Base-by-base conservation (phyloP, 2,329 filamentous ascomycete genomes). In the Aspergillus ochraceoroseus region DNA sequence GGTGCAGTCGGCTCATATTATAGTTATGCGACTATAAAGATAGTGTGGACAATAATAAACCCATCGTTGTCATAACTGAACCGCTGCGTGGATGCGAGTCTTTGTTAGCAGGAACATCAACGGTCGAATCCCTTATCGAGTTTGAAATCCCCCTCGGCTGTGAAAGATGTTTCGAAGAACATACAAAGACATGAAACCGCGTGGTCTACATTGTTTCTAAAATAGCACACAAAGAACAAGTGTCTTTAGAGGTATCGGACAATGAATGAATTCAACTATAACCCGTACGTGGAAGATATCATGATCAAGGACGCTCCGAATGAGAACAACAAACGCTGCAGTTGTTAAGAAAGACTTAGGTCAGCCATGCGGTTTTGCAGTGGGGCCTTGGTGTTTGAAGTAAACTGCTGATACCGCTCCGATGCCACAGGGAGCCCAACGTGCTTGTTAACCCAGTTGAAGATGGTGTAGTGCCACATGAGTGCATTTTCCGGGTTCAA, bases 401-500 rank as follows among this genome's bases (percentile, higher is more conserved):
- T 26, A 32, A 46, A 46, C 22, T 43, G 36, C 3, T 38, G 28
- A 19, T 61, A 54, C 25, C 64, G 55, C 7, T 63, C 59, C 3
- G 59, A 58, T 35, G 71, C 66, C n/a, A 66, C 59, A 15, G 70
- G 64, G 41, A 80, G 53, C 1, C 76, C 77, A 2, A 71, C 72
- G 56, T 77, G 72, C 47, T 70, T 71, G 57, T 80, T 80, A 51
- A 84, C 79, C 80, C 85, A 95, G 41, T 79, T 79, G 19, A 95
- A 59, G 11, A 96, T 88, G 43, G 87, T 85, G 41, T 77, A 77
- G 57, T 96, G 88, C 92, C 92, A 96, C 13, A 94, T 75, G 12
- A 95, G 69, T 3, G 82, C 85, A 63, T 96, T 96, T 66, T 95
- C 90, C 0, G 84, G 86, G 61, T 95, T 94, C 38, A 95, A 59